Percentiles rank a stretch among this genome's conserved stretches.
These are phyloP conservation scores for Spiromastix sp. DNA, from an alignment of 2,329 filamentous ascomycete genomes.

Conservation along the genomic window DNA sequence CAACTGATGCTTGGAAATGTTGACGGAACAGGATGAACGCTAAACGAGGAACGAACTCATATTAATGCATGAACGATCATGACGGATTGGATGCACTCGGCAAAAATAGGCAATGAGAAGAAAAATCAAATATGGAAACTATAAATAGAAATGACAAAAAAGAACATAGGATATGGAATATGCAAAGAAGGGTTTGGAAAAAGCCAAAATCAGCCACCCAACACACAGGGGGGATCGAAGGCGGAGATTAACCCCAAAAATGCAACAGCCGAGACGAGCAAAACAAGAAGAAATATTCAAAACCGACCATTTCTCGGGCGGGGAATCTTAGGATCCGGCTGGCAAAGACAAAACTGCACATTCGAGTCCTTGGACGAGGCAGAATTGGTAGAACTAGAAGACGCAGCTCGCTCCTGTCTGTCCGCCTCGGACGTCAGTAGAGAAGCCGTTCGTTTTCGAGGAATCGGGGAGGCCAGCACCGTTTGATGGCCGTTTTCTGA, in stretches of 20 bases:
- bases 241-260: constrained; percentile 2
- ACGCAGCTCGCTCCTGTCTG: constrained; percentile 14
- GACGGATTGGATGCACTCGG: no score
- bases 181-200: no score
- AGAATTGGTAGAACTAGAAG: constrained; percentile 26
- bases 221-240: constrained; percentile 1
- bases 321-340: constrained; percentile 61
- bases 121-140: constrained; percentile 2
- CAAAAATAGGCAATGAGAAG: neutral
- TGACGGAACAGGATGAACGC: constrained; percentile 97
- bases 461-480: constrained; percentile 4
- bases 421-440: constrained; percentile 4
- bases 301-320: constrained; percentile 59
- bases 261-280: constrained; percentile 7
- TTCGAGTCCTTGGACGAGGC: constrained; percentile 29
- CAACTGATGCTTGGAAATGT: constrained; percentile 75
- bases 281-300: constrained; percentile 12
- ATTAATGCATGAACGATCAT: no score
- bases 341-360: constrained; percentile 55
- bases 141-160: constrained; percentile 10
- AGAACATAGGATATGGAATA: constrained; percentile 13
- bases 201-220: constrained; percentile 2
- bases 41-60: constrained; percentile 36
- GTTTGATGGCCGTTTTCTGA: neutral
- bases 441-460: constrained; percentile 5